Percentiles rank a stretch among this genome's conserved stretches.
These are phyloP conservation scores for Talaromyces sp. DNA, from an alignment of 2,329 filamentous ascomycete species.

Conservation along the genomic window DNA sequence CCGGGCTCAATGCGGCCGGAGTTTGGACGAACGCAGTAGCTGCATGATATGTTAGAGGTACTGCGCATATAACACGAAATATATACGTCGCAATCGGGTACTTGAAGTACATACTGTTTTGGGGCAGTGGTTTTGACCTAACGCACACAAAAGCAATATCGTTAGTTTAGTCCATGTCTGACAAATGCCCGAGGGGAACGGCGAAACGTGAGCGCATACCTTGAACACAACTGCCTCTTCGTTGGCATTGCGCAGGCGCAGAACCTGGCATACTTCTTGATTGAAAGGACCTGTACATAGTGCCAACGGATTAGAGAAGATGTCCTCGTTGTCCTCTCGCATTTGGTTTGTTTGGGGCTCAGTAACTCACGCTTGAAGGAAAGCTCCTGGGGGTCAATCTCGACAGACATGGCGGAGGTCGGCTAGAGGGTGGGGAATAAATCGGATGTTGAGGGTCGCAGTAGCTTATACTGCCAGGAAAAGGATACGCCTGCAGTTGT, in stretches of 20 bases:
- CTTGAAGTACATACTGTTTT: conserved; percentile 76
- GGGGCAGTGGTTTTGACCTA: conserved; percentile 99
- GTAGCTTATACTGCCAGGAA: conserved; percentile 8
- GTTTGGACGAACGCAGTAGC: conserved; percentile 97
- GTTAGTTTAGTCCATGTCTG: conserved; percentile 30
- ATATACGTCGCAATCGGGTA: conserved; percentile 12
- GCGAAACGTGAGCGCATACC: conserved; percentile 42
- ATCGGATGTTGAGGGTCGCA: background rate
- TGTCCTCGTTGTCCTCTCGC: conserved; percentile 15
- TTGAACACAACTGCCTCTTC: conserved; percentile 66
- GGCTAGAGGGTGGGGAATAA: background rate
- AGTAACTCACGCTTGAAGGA: conserved; percentile 76
- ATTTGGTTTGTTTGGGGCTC: background rate
- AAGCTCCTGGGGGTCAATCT: conserved; percentile 88
- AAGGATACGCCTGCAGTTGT: conserved; percentile 10
- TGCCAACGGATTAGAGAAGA: conserved; percentile 9
- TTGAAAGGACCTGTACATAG: conserved; percentile 61
- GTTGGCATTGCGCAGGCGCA: conserved; percentile 62
- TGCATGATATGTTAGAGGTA: conserved; percentile 46
- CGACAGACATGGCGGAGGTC: conserved; percentile 77
- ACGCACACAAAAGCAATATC: conserved; percentile 8
- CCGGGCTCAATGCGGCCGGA: conserved; percentile 93
- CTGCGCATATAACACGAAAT: background rate
- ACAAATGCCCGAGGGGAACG: conserved; percentile 10
- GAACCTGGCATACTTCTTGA: conserved; percentile 64